phyloP scores from a whole-genome alignment of 1,139 yeast species.

The Debaryomyces sp. region DNA sequence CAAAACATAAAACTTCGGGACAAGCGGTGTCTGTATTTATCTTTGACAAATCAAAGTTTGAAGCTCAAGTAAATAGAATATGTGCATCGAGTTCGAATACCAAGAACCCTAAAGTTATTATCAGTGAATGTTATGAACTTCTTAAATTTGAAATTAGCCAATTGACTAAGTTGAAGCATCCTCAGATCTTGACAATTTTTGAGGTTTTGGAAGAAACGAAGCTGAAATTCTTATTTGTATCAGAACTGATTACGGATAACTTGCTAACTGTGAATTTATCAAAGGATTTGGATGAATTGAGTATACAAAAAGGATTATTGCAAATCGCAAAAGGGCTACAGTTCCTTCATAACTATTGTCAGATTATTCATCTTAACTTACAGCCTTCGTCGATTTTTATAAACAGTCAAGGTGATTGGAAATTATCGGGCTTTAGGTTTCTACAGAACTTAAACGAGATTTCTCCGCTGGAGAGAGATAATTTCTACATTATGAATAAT shows the following conservation, averaged over 20 bases:
- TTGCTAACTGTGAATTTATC: slow-evolving; percentile 49
- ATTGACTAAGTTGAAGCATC: slow-evolving; percentile 82
- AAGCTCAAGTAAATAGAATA: slow-evolving; percentile 52
- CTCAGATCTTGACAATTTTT: slow-evolving; percentile 76
- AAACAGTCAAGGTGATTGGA: slow-evolving; percentile 93
- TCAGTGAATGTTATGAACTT: slow-evolving; percentile 44
- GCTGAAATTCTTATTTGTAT: slow-evolving; percentile 77
- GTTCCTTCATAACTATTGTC: slow-evolving; percentile 78
- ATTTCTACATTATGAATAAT: slow-evolving; percentile 61
- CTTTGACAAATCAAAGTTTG: slow-evolving; percentile 81
- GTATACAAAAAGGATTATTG: slow-evolving; percentile 82
- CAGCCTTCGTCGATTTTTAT: slow-evolving; percentile 78
- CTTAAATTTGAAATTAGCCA: slow-evolving; percentile 59
- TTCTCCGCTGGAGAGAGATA: slow-evolving; percentile 50
- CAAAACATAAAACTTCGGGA: slow-evolving; percentile 66
- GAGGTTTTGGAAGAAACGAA: slow-evolving; percentile 91
- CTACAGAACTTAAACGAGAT: slow-evolving; percentile 56
- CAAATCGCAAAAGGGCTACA: slow-evolving; percentile 79
- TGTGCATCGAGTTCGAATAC: slow-evolving; percentile 48
- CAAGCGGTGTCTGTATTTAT: slow-evolving; percentile 78
- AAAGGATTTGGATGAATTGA: slow-evolving; percentile 59
- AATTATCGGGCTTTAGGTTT: slow-evolving; percentile 75
- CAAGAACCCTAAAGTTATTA: slow-evolving; percentile 40
- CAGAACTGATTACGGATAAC: slow-evolving; percentile 72
- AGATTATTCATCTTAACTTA: slow-evolving; percentile 74